Base-by-base conservation (phyloP, 2,329 filamentous ascomycete species). In the Pestalotiopsis sp. region DNA sequence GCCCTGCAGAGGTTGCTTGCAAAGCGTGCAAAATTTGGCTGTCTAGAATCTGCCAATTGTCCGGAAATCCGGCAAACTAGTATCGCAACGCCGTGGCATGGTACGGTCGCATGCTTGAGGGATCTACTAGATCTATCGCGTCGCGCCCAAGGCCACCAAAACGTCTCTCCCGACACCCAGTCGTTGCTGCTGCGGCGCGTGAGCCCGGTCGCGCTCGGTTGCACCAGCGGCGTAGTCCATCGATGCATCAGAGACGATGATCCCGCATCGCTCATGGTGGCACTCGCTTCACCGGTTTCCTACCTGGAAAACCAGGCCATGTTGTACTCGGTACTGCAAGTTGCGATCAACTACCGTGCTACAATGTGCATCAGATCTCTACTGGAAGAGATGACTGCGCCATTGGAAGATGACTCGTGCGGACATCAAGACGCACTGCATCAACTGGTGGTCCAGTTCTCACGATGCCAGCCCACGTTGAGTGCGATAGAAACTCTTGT, bases 271-370 rank as follows among this genome's bases (percentile, higher is more conserved):
- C 62, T 70, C 20, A 70, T 70, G 68, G 38, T 64, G 5, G 68
- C 66, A 5, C 38, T 70, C 41, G 63, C 66, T 7, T 70, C 66
- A 7, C 62, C 68, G 7, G 68, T 68, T 11, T 49, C 68, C 2
- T 68, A 70, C 41, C 25, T 70, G 12, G 68, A 68, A 63, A 70
- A 68, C 25, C 68, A 70, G 20, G 68, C 58, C 13, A 70, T 70
- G 68, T 49, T 70, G 14, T 68, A 70, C 25, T 70, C 68, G 1
- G 68, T 70, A 14, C 27, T 68, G 31, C 68, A 70, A 49, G 66
- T 70, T 6, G 68, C 68, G 5, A 68, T 70, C n/a, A 20, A 62
- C 4, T 60, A 64, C 56, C 63, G 52, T 4, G 57, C 68, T n/a
- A 40, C 23, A 17, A 68, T 62, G 31, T 70, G 68, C 63, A 68